A percentile compares a stretch with the other conserved stretches of the same genome.
Conservation (phyloP, 2,329 filamentous ascomycete genomes). For the Hypoxylon sp. region DNA sequence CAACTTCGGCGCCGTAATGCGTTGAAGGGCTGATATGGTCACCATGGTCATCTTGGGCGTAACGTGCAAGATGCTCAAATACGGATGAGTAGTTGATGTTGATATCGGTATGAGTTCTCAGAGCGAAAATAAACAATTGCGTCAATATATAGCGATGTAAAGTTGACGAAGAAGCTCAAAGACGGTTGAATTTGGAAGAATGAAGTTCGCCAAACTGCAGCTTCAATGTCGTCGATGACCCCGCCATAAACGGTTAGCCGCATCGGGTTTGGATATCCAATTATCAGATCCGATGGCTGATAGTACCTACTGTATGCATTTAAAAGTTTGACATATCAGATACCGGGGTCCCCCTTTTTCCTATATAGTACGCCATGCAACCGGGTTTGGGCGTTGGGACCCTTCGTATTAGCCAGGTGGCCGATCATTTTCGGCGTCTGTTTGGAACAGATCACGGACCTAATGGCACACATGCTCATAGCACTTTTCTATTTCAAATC, state of each 20-base stretch:
- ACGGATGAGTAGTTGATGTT: neutral
- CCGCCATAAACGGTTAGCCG: constrained; percentile 20
- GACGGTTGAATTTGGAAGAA: neutral
- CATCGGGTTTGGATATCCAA: constrained; percentile 16
- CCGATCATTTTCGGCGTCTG: neutral
- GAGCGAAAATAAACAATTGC: neutral
- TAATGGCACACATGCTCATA: neutral
- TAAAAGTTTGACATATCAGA: neutral
- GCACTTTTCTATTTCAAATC: constrained; percentile 2
- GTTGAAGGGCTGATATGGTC: constrained; percentile 71
- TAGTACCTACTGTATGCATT: neutral
- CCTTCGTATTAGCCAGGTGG: neutral
- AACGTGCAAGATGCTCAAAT: neutral
- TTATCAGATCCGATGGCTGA: neutral
- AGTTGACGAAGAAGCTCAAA: constrained; percentile 4
- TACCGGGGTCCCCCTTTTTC: neutral
- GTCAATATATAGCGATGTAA: neutral
- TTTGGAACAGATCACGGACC: neutral
- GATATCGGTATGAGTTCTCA: neutral
- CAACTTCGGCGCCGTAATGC: constrained; percentile 77
- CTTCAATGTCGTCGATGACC: neutral
- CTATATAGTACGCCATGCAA: neutral
- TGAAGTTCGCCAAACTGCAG: neutral
- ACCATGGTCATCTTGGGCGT: constrained; percentile 42
- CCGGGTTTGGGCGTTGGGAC: neutral